Conservation (phyloP, 139 green algal species). For the Marvania coccoides region DNA sequence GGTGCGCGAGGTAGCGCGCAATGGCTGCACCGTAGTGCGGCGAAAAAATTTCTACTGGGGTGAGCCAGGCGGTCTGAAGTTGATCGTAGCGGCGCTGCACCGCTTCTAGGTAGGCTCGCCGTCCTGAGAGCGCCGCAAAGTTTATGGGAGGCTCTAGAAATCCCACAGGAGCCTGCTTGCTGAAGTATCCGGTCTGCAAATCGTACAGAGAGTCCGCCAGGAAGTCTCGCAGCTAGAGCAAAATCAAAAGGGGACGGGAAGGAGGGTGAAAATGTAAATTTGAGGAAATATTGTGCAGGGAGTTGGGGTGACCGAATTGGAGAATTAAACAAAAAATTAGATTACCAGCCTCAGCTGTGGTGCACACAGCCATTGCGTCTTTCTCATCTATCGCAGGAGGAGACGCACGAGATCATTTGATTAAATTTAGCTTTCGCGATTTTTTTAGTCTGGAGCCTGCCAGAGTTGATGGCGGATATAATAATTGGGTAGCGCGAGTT, state of each 20-base stretch:
- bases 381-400: too few relatives aligned
- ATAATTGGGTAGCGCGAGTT: too few relatives aligned
- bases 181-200: conserved; percentile 27
- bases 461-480: too few relatives aligned
- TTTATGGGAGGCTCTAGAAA: conserved; percentile 12
- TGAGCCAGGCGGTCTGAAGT: conserved; percentile 55
- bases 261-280: background rate
- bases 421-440: too few relatives aligned
- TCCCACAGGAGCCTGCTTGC: conserved; percentile 14
- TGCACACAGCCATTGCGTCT: too few relatives aligned
- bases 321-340: too few relatives aligned
- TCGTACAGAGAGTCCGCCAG: conserved; percentile 65
- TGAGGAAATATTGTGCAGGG: background rate
- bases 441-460: too few relatives aligned
- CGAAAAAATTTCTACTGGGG: conserved; percentile 73
- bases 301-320: too few relatives aligned
- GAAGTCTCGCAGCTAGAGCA: conserved; percentile 56
- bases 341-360: too few relatives aligned
- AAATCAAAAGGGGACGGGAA: background rate
- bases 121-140: conserved; percentile 10
- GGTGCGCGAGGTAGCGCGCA: conserved; percentile 31
- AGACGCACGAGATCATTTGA: too few relatives aligned
- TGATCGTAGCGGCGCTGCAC: conserved; percentile 17
- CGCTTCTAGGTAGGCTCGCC: conserved; percentile 10
- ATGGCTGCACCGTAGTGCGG: conserved; percentile 63